A percentile compares a stretch with the other conserved stretches of the same genome.
Evolutionary conservation across 495 filamentous ascomycete species (phyloP).

Genomic region (Aspergillus wentii): DNA sequence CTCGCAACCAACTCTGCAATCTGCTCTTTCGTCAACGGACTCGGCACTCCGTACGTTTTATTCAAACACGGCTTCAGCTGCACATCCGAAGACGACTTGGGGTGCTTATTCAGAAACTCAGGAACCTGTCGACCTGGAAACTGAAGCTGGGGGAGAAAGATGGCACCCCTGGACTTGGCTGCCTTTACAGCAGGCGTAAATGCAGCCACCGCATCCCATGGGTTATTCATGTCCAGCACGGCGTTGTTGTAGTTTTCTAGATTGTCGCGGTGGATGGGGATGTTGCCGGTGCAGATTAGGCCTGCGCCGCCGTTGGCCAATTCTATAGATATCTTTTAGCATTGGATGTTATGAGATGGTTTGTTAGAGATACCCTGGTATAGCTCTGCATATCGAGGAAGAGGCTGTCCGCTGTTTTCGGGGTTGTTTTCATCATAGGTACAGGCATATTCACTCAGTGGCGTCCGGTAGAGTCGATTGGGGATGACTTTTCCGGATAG

Average conservation of each 20-base stretch:
- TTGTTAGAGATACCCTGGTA: constrained; percentile 7
- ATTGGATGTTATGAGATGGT: background rate
- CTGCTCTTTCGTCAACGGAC: constrained; percentile 8
- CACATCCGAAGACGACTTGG: constrained; percentile 9
- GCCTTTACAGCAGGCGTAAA: constrained; percentile 12
- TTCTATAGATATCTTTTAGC: constrained; percentile 1
- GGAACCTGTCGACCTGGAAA: constrained; percentile 12
- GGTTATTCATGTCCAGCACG: constrained; percentile 14
- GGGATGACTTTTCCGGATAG: constrained; percentile 13
- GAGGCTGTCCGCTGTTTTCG: constrained; percentile 11
- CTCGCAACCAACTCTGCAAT: constrained; percentile 9
- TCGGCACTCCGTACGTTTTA: constrained; percentile 13
- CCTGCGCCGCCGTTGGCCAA: constrained; percentile 10
- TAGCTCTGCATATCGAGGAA: constrained; percentile 11
- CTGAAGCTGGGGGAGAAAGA: constrained; percentile 12
- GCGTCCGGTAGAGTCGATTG: constrained; percentile 12
- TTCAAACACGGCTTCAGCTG: constrained; percentile 11
- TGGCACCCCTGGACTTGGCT: constrained; percentile 12
- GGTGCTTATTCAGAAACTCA: constrained; percentile 11
- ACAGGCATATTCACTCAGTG: constrained; percentile 14
- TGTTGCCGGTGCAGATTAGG: constrained; percentile 14
- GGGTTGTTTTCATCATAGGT: constrained; percentile 13
- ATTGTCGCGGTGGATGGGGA: constrained; percentile 15
- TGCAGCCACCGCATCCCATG: constrained; percentile 12
- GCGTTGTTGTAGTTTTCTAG: constrained; percentile 17